Base-by-base conservation (phyloP, 495 filamentous ascomycete genomes). In the Podospora appendiculata region DNA sequence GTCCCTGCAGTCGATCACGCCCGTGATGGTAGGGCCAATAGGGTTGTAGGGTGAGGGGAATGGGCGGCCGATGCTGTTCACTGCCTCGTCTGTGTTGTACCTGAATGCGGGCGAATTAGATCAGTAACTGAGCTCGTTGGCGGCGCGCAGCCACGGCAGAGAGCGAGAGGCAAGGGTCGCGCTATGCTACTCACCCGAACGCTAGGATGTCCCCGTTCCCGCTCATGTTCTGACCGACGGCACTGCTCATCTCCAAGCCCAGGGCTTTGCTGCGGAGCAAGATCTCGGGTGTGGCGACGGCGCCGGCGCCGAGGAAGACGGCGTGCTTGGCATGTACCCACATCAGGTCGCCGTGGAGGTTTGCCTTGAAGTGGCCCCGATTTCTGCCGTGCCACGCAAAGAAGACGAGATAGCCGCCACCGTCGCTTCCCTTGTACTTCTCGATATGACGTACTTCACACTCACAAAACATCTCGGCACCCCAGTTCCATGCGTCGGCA, bases 401-500 rank as follows among this genome's bases (percentile, higher is more conserved):
- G 63, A 81, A 82, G 14, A 87, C 65, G 11, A 81, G 65, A 58
- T 85, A 87, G 12, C 83, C 81, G 3, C 68, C 65, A 34, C 70
- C 62, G 6, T 70, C 58, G 25, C 25, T 25, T 2, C 25, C 25
- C 10, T 70, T 68, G 45, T 71, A 68, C 52, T 81, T 75, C 47
- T 81, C 77, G 58, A 88, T 71, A 56, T 86, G 81, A 51, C 80
- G 72, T 35, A 87, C 82, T 63, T 86, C 84, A 51, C 82, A 85
- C 56, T 84, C 76, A 57, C 84, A 87, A 58, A 88, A 88, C 58
- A 87, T 79, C 58, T 88, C 82, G 34, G 84, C 82, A 17, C 82
- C 85, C 81, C 82, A 84, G 61, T 87, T 84, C 85, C 83, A 87
- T 18, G 84, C 82, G 63, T 88, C 84, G n/a, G 78, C 71, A 6